Evolutionary conservation across 805 yeast genomes (phyloP).

Genomic region (Kuraishia floccosa): DNA sequence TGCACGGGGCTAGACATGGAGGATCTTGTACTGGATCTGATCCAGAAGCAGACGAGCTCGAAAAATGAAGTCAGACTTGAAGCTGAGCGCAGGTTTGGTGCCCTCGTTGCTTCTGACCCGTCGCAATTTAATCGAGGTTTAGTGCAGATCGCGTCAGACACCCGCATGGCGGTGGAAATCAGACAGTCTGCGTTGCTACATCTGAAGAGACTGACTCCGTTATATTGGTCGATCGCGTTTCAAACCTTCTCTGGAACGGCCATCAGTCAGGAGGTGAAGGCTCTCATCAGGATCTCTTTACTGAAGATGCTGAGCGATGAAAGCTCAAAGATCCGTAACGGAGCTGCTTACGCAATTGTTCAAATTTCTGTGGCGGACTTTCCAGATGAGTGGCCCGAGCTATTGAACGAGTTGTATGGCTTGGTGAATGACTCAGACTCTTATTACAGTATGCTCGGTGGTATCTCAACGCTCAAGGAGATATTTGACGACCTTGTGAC

Average conservation of each 20-base stretch:
- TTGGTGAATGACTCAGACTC: slow-evolving; percentile 19
- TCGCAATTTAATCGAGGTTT: slow-evolving; percentile 30
- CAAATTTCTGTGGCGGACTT: slow-evolving; percentile 83
- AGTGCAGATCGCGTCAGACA: slow-evolving; percentile 25
- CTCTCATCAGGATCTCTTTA: slow-evolving; percentile 34
- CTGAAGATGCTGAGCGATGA: slow-evolving; percentile 34
- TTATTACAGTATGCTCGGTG: slow-evolving; percentile 32
- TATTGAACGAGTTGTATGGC: slow-evolving; percentile 37
- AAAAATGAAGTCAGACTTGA: slow-evolving; percentile 38
- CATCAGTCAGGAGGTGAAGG: slow-evolving; percentile 40
- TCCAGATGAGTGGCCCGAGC: slow-evolving; percentile 92
- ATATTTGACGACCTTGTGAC: slow-evolving; percentile 78
- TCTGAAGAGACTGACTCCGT: slow-evolving; percentile 55
- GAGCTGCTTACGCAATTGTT: slow-evolving; percentile 65
- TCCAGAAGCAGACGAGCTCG: slow-evolving; percentile 14
- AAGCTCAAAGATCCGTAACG: slow-evolving; percentile 49
- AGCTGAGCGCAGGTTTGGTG: slow-evolving; percentile 40
- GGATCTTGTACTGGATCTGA: neutral
- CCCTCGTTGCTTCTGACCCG: slow-evolving; percentile 34
- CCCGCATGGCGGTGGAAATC: slow-evolving; percentile 17
- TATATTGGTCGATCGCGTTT: slow-evolving; percentile 79
- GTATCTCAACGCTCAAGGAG: slow-evolving; percentile 55
- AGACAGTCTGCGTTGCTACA: slow-evolving; percentile 60
- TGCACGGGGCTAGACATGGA: no score
- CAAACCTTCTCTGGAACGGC: slow-evolving; percentile 63